Base-by-base conservation (phyloP, 2,329 filamentous ascomycete species). In the Juglanconis sp. region DNA sequence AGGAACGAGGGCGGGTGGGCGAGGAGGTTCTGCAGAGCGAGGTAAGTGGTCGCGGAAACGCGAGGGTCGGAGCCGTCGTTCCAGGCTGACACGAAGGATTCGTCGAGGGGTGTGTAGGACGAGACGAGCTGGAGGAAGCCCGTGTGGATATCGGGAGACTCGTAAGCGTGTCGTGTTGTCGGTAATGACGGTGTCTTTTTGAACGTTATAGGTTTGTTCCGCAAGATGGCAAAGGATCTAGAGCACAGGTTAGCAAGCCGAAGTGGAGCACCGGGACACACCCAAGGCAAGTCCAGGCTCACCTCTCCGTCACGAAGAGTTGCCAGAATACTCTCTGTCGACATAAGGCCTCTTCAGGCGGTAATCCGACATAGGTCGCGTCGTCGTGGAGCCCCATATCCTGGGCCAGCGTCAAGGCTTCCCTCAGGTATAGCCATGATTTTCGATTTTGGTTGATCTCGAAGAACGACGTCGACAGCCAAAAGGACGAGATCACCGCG, bases 41-140 rank as follows among this genome's bases (percentile, higher is more conserved):
- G 64, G 44, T 75, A 76, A 0, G 73, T 75, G 8, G 69, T 65
- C 5, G 67, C 67, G 46, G 68, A 71, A 48, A 75, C 69, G 24
- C 67, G 59, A 49, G 75, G 71, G 47, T 75, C 73, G 24, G 75
- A 75, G 4, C 81, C 77, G 63, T 87, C 84, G 69, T 88, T 88
- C 86, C 86, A 88, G 0, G 86, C 76, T 10, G 81, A 79, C 13
- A 88, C 79, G 65, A 88, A 88, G 0, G 79, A 82, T 64, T 87
- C 83, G 67, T 88, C 84, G 42, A 88, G 82, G 1, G 84, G 84
- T 38, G 81, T 80, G 70, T 86, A 88, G 13, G 86, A 80, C 54
- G 82, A 79, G 49, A 87, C 81, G 10, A 88, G 76, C 63, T 85
- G 81, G 38, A 84, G 75, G 63, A 88, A 87, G 1, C 86, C 86